Evolutionary conservation across 129 eudicot genomes (phyloP), one percentile per base, ranked within the genome.

Genomic region (Escallonia rubra): DNA sequence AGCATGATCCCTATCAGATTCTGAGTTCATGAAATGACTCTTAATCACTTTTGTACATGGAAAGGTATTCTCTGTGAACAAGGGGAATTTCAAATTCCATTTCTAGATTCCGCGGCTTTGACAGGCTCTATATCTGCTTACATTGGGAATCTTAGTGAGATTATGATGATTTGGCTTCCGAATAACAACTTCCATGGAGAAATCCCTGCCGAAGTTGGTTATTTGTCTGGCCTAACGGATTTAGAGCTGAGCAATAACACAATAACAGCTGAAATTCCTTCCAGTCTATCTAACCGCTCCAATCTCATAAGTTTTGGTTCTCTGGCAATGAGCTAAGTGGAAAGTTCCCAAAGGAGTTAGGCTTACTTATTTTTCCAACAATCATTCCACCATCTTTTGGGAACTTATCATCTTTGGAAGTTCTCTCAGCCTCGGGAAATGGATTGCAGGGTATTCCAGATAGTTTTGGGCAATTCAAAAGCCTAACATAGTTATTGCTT

Each of bases 41-140:
- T 6, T 6, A 47, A 5, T 47, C 51, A 47, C 51, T 47, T 47
- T 10, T 47, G 51, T 47, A 47, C 7, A 5, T 47, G 51, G 51
- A 5, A 6, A 47, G 51, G 51, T 47, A 47, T 47, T 47, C 51
- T 5, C 51, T 47, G 51, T 47, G 7, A 23, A 23, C 34, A 23
- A 23, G 34, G 34, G 34, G 34, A 23, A 23, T 23, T 23, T 23
- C 34, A 23, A 23, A 23, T 23, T 23, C 34, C 34, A 23, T 47
- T 10, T 6, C 51, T 47, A 10, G 51, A 47, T 5, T 10, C 10
- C 51, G 10, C 8, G 10, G 51, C 8, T 6, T 47, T 10, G 8
- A 47, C 51, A 23, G 81, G 81, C 15, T 65, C 74, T 54, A 16
- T 74, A 49, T 74, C 79, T 48, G 74, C 79, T 61, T 53, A 43